phyloP scores from a whole-genome alignment of 208 protist genomes.

The Vickermania ingenoplastis region DNA sequence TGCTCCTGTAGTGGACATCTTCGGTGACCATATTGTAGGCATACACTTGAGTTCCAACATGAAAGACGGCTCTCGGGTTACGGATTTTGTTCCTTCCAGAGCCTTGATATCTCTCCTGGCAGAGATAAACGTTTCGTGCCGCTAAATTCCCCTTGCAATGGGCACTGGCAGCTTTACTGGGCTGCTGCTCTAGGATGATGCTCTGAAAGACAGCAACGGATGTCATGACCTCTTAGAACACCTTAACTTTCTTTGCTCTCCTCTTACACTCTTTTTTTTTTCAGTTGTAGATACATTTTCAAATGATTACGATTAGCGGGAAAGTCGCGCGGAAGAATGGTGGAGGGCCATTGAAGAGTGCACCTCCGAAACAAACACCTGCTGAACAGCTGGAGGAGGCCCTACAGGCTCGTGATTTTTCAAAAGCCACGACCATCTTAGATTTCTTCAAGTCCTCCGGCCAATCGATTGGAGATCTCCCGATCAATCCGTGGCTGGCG shows the following conservation, averaged over 20 bases:
- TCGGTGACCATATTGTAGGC: constrained; percentile 68
- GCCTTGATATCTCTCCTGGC: constrained; percentile 57
- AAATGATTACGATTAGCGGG: constrained; percentile 63
- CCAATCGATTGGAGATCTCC: constrained; percentile 58
- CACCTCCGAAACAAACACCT: constrained; percentile 31
- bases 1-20: constrained; percentile 71
- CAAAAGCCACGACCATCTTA: constrained; percentile 80
- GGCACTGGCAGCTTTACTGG: no score
- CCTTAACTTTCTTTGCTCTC: not conserved
- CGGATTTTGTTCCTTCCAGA: constrained; percentile 61
- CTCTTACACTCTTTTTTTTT: not conserved
- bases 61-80: constrained; percentile 64
- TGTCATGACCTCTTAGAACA: no score
- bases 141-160: no score
- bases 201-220: no score
- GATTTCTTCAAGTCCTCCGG: constrained; percentile 85
- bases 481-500: constrained; percentile 87
- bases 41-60: constrained; percentile 81
- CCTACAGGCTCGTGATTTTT: constrained; percentile 76
- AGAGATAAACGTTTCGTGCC: constrained; percentile 56
- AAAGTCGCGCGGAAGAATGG: constrained; percentile 57
- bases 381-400: constrained; percentile 84
- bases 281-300: not conserved
- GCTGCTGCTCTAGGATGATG: no score
- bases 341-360: no score